These are phyloP conservation scores for Leishmania lainsoni DNA, from an alignment of 208 protist genomes.

Conservation along the genomic window DNA sequence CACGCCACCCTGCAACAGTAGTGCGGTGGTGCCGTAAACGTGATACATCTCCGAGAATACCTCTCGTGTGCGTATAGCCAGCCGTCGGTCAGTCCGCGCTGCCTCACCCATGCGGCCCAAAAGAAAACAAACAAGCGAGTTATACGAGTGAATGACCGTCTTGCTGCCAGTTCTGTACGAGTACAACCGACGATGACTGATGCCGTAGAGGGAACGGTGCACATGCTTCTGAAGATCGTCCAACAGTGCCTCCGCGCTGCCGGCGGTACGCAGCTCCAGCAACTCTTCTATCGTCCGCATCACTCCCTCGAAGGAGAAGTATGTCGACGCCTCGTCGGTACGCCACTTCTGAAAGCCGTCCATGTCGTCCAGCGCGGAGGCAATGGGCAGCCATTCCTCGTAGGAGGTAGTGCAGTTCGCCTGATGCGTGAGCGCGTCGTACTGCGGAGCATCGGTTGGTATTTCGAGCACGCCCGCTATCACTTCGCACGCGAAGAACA, in stretches of 20 bases:
- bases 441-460: slow-evolving; percentile 36
- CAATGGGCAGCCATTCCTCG: slow-evolving; percentile 48
- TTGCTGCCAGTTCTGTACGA: slow-evolving; percentile 72
- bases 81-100: slow-evolving; percentile 8
- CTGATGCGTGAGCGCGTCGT: slow-evolving; percentile 29
- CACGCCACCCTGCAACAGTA: slow-evolving; percentile 66
- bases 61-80: slow-evolving; percentile 32
- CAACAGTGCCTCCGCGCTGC: slow-evolving; percentile 35
- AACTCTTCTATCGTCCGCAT: slow-evolving; percentile 46
- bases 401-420: slow-evolving; percentile 33
- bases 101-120: slow-evolving; percentile 27
- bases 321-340: slow-evolving; percentile 33
- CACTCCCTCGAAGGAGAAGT: slow-evolving; percentile 56
- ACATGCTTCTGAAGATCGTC: slow-evolving; percentile 43
- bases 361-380: slow-evolving; percentile 53
- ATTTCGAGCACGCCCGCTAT: slow-evolving; percentile 51
- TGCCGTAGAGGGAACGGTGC: slow-evolving; percentile 58
- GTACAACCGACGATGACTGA: slow-evolving; percentile 59
- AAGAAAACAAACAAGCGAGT: slow-evolving; percentile 49
- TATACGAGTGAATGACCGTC: slow-evolving; percentile 71
- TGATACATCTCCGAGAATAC: slow-evolving; percentile 41
- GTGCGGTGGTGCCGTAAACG: slow-evolving; percentile 58
- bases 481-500: slow-evolving; percentile 40
- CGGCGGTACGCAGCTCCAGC: slow-evolving; percentile 41
- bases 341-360: slow-evolving; percentile 60